Evolutionary conservation across 2,329 filamentous ascomycete species (phyloP).

Genomic region (Aspergillus brunneoviolaceus): DNA sequence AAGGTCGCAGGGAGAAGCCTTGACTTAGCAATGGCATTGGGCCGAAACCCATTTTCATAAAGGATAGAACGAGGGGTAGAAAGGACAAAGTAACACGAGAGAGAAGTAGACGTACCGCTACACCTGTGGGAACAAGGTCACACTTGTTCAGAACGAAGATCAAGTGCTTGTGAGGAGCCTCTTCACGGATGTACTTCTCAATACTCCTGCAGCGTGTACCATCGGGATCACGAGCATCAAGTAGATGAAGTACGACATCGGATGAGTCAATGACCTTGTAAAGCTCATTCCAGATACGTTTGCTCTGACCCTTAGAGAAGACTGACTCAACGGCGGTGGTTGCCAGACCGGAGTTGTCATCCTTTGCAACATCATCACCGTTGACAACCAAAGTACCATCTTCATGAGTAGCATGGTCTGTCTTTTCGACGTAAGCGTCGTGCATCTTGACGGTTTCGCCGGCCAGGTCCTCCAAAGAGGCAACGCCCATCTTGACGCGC

Average conservation of each 20-base stretch:
- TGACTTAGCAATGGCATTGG: conserved; percentile 76
- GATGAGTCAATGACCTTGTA: conserved; percentile 95
- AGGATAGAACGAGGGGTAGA: conserved; percentile 4
- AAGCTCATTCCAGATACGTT: conserved; percentile 95
- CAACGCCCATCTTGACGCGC: conserved; percentile 82
- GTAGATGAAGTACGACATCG: conserved; percentile 92
- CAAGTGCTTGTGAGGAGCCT: conserved; percentile 94
- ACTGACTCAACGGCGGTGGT: conserved; percentile 76
- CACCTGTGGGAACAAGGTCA: conserved; percentile 85
- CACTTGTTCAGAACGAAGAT: conserved; percentile 89
- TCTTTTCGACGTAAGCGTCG: conserved; percentile 74
- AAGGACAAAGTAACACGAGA: conserved; percentile 8
- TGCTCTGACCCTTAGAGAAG: conserved; percentile 92
- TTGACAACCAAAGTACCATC: conserved; percentile 65
- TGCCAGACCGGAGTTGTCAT: conserved; percentile 42
- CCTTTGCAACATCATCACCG: conserved; percentile 50
- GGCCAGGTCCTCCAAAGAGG: conserved; percentile 77
- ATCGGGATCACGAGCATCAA: conserved; percentile 84
- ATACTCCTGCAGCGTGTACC: conserved; percentile 87
- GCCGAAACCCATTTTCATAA: conserved; percentile 13
- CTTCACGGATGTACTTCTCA: conserved; percentile 89
- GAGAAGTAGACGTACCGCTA: conserved; percentile 74
- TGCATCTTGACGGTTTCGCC: conserved; percentile 77
- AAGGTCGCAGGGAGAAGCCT: conserved; percentile 66
- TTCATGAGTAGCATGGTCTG: conserved; percentile 75